These are phyloP conservation scores for Beauveria caledonica DNA, from an alignment of 2,329 filamentous ascomycete genomes.

Conservation along the genomic window DNA sequence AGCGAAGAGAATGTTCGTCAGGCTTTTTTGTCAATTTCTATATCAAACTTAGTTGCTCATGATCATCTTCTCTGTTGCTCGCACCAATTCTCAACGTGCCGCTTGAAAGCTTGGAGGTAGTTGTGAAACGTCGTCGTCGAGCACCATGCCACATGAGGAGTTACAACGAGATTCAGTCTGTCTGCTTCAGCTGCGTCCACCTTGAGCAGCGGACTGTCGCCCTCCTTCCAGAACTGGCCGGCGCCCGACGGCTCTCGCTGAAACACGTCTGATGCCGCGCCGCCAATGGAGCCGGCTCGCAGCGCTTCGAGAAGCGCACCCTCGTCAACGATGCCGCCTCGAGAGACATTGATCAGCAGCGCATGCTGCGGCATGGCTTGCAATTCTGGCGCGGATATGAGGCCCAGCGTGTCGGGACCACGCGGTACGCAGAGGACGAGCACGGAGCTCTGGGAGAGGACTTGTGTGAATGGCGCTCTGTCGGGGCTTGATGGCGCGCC, in stretches of 20 bases:
- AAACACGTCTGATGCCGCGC: constrained; percentile 29
- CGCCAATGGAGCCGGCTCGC: constrained; percentile 21
- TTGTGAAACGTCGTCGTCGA: constrained; percentile 12
- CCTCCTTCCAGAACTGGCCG: background rate
- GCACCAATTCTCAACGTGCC: constrained; percentile 5
- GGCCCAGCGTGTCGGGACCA: constrained; percentile 14
- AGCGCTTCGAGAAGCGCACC: constrained; percentile 24
- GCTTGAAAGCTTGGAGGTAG: constrained; percentile 13
- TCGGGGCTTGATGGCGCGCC: background rate
- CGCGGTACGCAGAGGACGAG: constrained; percentile 20
- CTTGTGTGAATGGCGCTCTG: constrained; percentile 15
- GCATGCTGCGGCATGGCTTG: constrained; percentile 17
- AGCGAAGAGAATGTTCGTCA: background rate
- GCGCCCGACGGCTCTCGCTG: constrained; percentile 17
- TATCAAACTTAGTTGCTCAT: background rate
- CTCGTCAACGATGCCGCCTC: constrained; percentile 28
- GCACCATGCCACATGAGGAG: constrained; percentile 14
- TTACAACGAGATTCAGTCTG: constrained; percentile 10
- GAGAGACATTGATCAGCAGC: constrained; percentile 21
- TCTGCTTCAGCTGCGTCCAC: background rate
- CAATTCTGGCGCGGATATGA: constrained; percentile 16
- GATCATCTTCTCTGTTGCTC: background rate
- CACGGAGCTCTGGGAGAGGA: constrained; percentile 17
- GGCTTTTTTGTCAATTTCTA: background rate
- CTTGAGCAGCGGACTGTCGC: constrained; percentile 4